Evolutionary conservation across 2,329 filamentous ascomycete genomes (phyloP).

Genomic region (Cladosporium sp.): DNA sequence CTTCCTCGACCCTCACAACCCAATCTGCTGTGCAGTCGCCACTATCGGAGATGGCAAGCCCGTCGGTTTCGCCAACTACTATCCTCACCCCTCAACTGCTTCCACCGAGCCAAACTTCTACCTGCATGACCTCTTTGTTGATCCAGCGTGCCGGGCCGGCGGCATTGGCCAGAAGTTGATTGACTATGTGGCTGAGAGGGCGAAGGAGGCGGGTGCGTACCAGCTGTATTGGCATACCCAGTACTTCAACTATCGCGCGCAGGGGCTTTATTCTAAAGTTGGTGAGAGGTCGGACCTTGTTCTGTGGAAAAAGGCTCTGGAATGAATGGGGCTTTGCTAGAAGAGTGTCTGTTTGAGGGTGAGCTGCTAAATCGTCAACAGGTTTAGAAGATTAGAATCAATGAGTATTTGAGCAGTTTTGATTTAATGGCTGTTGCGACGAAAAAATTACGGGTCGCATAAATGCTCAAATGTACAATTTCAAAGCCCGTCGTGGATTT

Average conservation of each 20-base stretch:
- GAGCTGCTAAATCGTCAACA: too few species aligned
- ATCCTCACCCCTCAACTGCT: constrained; percentile 6
- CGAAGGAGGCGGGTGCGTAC: constrained; percentile 7
- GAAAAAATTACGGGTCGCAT: too few species aligned
- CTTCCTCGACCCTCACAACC: constrained; percentile 4
- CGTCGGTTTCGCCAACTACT: constrained; percentile 6
- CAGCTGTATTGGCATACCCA: constrained; percentile 15
- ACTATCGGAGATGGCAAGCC: not conserved
- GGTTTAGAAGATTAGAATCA: too few species aligned
- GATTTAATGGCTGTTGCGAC: too few species aligned
- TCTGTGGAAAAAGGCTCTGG: constrained; percentile 8
- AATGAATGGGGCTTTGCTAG: not conserved
- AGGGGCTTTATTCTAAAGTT: constrained; percentile 11
- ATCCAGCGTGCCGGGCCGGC: constrained; percentile 2
- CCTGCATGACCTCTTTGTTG: constrained; percentile 12
- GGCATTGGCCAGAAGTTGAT: constrained; percentile 65
- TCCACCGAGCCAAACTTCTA: constrained; percentile 10
- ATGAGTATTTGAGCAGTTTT: too few species aligned
- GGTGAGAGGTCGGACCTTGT: constrained; percentile 12
- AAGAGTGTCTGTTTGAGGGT: too few species aligned
- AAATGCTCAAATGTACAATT: too few species aligned
- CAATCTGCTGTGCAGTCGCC: constrained; percentile 4
- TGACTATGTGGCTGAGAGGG: constrained; percentile 67
- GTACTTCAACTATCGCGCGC: constrained; percentile 13
- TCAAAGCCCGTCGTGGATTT: too few species aligned